These are phyloP conservation scores for Aureobasidium sp. DNA, from an alignment of 2,329 filamentous ascomycete genomes.

Conservation along the genomic window DNA sequence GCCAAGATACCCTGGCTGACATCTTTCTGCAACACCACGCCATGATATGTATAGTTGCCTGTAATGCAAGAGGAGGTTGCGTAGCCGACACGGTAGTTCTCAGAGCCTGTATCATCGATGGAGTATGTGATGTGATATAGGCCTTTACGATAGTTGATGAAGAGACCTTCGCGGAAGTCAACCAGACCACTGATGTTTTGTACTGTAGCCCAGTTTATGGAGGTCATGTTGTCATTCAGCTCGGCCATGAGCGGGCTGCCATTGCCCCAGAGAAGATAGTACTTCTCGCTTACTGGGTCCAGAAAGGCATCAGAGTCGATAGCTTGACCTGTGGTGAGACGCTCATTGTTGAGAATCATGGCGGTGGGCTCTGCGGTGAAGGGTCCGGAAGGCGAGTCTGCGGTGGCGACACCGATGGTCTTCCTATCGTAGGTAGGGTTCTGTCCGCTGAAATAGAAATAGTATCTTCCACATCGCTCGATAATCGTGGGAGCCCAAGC, in stretches of 20 bases:
- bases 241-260: conserved; percentile 38
- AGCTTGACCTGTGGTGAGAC: conserved; percentile 22
- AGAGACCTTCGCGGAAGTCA: conserved; percentile 39
- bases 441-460: conserved; percentile 28
- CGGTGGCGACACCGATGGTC: conserved; percentile 26
- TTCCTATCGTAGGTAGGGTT: conserved; percentile 25
- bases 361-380: conserved; percentile 23
- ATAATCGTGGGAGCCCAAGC: conserved; percentile 27
- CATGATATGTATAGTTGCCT: conserved; percentile 42
- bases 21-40: conserved; percentile 41
- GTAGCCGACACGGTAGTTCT: conserved; percentile 44
- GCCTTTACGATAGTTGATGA: conserved; percentile 40
- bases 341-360: conserved; percentile 26
- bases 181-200: conserved; percentile 32
- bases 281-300: conserved; percentile 23
- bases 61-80: conserved; percentile 34
- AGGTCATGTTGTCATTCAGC: conserved; percentile 41
- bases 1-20: conserved; percentile 37
- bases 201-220: conserved; percentile 35
- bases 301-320: conserved; percentile 25
- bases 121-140: conserved; percentile 45
- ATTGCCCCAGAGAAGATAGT: conserved; percentile 32
- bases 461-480: conserved; percentile 24
- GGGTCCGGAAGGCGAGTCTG: conserved; percentile 23
- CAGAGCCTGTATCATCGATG: conserved; percentile 42